Evolutionary conservation across 306 rosid species (phyloP), one percentile per base, ranked within the genome.

Genomic region (Cucurbita ficifolia): DNA sequence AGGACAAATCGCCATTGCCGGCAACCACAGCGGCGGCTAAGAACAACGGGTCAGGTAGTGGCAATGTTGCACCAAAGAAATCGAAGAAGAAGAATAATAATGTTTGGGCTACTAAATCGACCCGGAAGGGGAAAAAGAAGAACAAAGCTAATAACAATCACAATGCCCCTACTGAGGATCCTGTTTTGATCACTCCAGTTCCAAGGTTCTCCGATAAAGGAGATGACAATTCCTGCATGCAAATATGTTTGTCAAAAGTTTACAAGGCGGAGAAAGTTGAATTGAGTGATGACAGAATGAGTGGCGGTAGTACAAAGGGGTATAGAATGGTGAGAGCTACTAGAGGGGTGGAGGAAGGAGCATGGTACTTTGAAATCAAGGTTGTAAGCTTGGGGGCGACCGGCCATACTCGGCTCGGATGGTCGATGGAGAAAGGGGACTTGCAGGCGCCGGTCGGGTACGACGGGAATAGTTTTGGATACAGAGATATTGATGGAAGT

Each of bases 251-350:
- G 6, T 94, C 99, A 21, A 94, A 91, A 86, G 92, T 89, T 4
- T 90, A 84, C 88, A 94, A 94, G 83, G 99, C 99, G 7, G 99
- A 94, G 79, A 94, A 91, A 69, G 99, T 94, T 1, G 99, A 91
- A 52, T 58, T 91, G 80, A 83, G 95, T 49, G 99, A 94, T 48
- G 99, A 91, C 46, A 77, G 97, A 55, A 76, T 91, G 87, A 88
- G 84, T 64, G 99, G 92, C 0, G 92, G 92, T 72, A 94, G 99
- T 74, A 83, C 99, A 0, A 94, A 94, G 81, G 99, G 97, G 45
- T 94, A 91, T 72, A 83, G 99, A 82, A 91, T 94, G 99, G 97
- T 89, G 14, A 94, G 97, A 79, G 88, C 92, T 33, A 94, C 97
- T 7, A 88, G 99, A 74, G 95, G 96, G 3, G 97, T 91, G 12